Conservation (phyloP, 1,284 basidiomycete genomes). For the Rhodotorula sp. region DNA sequence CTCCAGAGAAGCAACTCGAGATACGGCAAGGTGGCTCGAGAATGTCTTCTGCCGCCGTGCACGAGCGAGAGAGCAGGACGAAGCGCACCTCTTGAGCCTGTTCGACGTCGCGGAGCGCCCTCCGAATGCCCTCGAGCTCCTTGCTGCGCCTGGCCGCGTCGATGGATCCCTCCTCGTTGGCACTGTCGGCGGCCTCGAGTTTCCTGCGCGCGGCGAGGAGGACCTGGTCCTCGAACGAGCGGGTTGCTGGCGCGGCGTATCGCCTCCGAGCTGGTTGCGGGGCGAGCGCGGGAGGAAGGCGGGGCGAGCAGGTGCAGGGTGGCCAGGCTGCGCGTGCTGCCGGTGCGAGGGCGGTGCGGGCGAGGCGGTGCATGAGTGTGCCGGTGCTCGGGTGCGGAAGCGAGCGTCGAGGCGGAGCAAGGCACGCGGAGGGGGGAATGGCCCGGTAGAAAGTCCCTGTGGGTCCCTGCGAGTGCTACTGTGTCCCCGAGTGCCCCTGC, state of each 20-base stretch:
- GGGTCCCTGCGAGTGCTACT: no score
- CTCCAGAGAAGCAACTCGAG: no score
- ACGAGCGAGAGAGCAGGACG: background rate
- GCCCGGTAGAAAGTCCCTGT: no score
- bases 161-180: constrained; percentile 1
- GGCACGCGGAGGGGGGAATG: no score
- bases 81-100: constrained; percentile 30
- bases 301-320: background rate
- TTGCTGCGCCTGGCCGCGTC: constrained; percentile 22
- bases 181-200: constrained; percentile 7
- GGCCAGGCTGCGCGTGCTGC: background rate
- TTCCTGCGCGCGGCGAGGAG: constrained; percentile 22
- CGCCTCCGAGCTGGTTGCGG: background rate
- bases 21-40: background rate
- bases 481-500: no score
- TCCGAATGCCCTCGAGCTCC: constrained; percentile 19
- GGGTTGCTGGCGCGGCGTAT: background rate
- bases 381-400: no score
- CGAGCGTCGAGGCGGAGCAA: no score
- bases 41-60: background rate
- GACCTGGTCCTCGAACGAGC: background rate
- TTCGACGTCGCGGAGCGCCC: constrained; percentile 17
- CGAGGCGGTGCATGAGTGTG: no score
- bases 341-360: no score
- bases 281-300: background rate